Base-by-base conservation (phyloP, 2,329 filamentous ascomycete genomes). In the Arthroderma uncinatum region DNA sequence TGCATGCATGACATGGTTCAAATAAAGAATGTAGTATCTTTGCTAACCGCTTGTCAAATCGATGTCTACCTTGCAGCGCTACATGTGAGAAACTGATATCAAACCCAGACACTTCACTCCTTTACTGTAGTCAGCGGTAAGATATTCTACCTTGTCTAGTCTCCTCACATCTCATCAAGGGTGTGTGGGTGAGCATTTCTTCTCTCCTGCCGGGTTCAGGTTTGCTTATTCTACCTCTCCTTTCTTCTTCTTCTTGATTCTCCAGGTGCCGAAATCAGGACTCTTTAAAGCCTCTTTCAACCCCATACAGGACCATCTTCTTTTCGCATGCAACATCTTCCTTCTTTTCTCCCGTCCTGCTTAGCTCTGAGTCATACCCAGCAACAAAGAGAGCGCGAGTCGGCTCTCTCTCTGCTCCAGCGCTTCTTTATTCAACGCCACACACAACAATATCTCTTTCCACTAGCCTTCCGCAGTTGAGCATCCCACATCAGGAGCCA, bases 81-180 rank as follows among this genome's bases (percentile, higher is more conserved):
- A 82, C 79, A 65, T 85, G 82, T 69, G 82, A 85, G 68, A 82
- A 78, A 68, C 82, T 84, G 71, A 84, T 85, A 64, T 77, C 81
- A 55, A 76, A 79, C 33, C 82, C 82, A 14, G 78, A 78, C 67
- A 80, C 80, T 65, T 76, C 76, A 14, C 75, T 83, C 40, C 73
- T 85, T 47, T 85, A 85, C 67, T 85, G 82, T 72, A 84, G 81
- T 54, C 80, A 84, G 73, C 78, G 78, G 81, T 84, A 10, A 53
- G 50, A 37, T 53, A 53, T 16, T 39, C 30, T 30, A n/a, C 30
- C 50, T 9, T 37, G 14, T 14, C 30, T 39, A 21, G 14, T 30
- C 50, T 21, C 10, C 14, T 14, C 33, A 33, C 25, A 47, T 25
- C 47, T 12, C 25, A 16, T 50, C 25, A 25, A 12, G 4, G 16